Conservation (phyloP, 2,329 filamentous ascomycete species). For the Clonostachys sp. region DNA sequence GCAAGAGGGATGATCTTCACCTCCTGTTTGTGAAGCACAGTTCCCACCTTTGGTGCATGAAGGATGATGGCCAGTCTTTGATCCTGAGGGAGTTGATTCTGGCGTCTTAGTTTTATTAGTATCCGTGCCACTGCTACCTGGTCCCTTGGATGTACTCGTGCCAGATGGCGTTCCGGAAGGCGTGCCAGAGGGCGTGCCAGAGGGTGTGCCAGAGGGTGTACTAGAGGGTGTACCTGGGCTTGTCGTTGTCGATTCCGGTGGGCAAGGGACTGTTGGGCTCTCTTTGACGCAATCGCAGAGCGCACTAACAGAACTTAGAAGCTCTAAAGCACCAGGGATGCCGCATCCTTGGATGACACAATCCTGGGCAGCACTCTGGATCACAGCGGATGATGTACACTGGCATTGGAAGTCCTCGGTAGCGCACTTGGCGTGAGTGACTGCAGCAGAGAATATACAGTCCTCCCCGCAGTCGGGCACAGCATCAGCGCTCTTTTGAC, state of each 20-base stretch:
- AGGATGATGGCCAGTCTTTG: background rate
- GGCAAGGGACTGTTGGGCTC: constrained; percentile 11
- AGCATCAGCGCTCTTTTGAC: constrained; percentile 14
- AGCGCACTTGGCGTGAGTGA: constrained; percentile 10
- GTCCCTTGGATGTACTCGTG: too few relatives aligned
- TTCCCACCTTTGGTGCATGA: constrained; percentile 3
- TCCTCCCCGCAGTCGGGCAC: constrained; percentile 12
- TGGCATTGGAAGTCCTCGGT: constrained; percentile 14
- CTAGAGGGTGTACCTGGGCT: background rate
- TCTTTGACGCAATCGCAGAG: constrained; percentile 15
- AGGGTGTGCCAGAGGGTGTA: too few relatives aligned
- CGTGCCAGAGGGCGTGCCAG: too few relatives aligned
- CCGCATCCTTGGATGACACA: constrained; percentile 16
- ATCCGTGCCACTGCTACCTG: background rate
- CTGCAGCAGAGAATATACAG: constrained; percentile 16
- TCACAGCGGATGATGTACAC: constrained; percentile 10
- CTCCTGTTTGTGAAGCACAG: too few relatives aligned
- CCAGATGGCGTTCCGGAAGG: too few relatives aligned
- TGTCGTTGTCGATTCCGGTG: background rate
- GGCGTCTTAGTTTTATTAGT: background rate
- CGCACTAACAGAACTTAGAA: constrained; percentile 10
- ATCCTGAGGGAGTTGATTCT: background rate
- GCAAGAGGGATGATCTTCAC: too few relatives aligned
- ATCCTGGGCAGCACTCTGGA: constrained; percentile 9
- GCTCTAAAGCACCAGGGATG: constrained; percentile 5